These are phyloP conservation scores for Sesbania bispinosa DNA, from an alignment of 306 rosid genomes.

Conservation along the genomic window DNA sequence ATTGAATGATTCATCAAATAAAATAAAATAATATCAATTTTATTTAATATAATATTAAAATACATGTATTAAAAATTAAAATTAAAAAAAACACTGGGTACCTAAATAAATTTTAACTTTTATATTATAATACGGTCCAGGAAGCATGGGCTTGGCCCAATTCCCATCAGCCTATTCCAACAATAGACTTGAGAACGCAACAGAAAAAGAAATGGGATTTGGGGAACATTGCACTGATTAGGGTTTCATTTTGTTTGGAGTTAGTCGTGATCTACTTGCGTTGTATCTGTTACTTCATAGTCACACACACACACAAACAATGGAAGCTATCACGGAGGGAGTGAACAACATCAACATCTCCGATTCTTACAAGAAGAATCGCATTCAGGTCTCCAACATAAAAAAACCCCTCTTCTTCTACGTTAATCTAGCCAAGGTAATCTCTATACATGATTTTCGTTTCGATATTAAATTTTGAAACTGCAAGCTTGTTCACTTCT, in stretches of 20 bases:
- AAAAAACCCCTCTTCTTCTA: constrained; percentile 76
- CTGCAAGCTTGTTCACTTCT: neutral
- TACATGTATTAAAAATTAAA: no score
- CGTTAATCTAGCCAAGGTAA: constrained; percentile 72
- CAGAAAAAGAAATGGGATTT: neutral
- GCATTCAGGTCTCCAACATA: constrained; percentile 76
- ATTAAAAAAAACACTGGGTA: no score
- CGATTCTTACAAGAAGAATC: constrained; percentile 60
- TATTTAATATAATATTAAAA: no score
- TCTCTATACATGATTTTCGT: neutral
- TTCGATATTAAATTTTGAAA: neutral
- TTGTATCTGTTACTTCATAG: neutral
- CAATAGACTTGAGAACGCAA: neutral
- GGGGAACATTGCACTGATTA: neutral
- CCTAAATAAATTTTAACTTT: no score
- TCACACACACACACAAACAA: constrained; percentile 12
- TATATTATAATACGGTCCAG: no score
- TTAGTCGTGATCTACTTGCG: no score
- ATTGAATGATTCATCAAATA: no score
- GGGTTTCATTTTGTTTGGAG: constrained; percentile 20
- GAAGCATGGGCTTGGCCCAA: neutral
- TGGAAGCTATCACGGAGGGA: constrained; percentile 59
- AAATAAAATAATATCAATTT: no score
- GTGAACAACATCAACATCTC: constrained; percentile 48
- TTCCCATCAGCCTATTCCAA: neutral